Evolutionary conservation across 2,329 filamentous ascomycete genomes (phyloP).

Genomic region (Colletotrichum australisinense): DNA sequence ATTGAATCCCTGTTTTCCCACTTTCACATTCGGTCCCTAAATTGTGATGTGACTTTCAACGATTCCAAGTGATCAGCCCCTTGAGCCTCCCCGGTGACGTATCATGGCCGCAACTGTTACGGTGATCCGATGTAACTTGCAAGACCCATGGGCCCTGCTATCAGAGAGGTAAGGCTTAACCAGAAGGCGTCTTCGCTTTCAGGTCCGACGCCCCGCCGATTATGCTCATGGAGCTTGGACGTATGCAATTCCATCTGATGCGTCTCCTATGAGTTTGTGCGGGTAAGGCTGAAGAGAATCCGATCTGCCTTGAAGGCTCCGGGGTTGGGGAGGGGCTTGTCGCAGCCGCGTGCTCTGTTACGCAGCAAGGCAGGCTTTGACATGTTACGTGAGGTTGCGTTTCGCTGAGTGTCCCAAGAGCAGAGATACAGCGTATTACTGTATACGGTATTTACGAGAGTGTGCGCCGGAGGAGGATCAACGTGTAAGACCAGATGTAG

Average conservation of each 20-base stretch:
- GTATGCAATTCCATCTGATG: background rate
- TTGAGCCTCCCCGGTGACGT: background rate
- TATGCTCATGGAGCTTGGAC: too few species aligned
- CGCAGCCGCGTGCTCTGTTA: background rate
- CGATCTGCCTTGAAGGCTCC: background rate
- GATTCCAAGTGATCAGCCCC: too few species aligned
- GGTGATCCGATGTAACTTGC: background rate
- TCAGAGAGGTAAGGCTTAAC: too few species aligned
- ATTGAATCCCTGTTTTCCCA: constrained; percentile 33
- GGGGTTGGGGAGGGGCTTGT: background rate
- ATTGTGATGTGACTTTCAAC: background rate
- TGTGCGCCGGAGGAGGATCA: background rate
- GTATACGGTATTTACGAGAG: background rate
- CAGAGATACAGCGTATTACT: background rate
- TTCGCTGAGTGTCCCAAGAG: background rate
- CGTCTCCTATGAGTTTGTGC: background rate
- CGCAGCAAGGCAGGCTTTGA: background rate
- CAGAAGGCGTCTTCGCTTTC: too few species aligned
- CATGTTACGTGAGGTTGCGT: background rate
- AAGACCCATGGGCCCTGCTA: background rate
- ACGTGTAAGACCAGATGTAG: background rate
- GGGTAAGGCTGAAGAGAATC: background rate
- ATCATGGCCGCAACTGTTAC: background rate
- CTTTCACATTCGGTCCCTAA: background rate
- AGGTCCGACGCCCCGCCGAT: too few species aligned